Base-by-base conservation (phyloP, 805 yeast species). In the Nakazawaea wickerhamii region DNA sequence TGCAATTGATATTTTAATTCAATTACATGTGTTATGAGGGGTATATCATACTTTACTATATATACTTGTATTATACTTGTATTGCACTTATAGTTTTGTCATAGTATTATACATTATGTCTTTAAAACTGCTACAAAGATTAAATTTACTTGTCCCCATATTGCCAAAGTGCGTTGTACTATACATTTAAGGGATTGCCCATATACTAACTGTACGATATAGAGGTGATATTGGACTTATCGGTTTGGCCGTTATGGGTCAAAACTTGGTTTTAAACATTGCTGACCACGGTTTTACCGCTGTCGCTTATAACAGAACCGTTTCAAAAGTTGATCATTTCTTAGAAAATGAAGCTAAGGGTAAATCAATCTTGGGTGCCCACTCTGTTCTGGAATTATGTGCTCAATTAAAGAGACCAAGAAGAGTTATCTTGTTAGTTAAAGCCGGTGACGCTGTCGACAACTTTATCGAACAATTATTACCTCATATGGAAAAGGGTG, bases 241-340 rank as follows among this genome's bases (percentile, higher is more conserved):
- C 63, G 99, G 99, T 67, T 79, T 91, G 79, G 99, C 99, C 84
- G 99, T 91, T 56, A 91, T 91, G 99, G 99, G 99, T 71, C 95
- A 86, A 77, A 91, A 91, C 80, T 75, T 91, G 78, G 88, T 91
- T 66, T 78, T 91, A 55, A 91, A 91, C 71, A 95, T 95, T 61
- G 99, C 99, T 56, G 99, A 91, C 77, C 95, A 91, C 74, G 97
- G 97, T 47, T 91, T 79, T 77, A 88, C 96, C 53, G 98, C 93
- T 59, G 96, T 88, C 61, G 97, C 97, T 49, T 93, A 78, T 84
- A 91, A 91, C 93, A 88, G 99, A 81, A 93, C 98, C 48, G 87
- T 82, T 49, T 70, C 95, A 41, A 91, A 88, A 73, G 99, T 93
- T 55, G 98, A 93, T 68, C 88, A 85, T 60, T 91, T 91, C 72